Conservation (phyloP, 164 flowering plant genomes). For the Vitis labrusca region DNA sequence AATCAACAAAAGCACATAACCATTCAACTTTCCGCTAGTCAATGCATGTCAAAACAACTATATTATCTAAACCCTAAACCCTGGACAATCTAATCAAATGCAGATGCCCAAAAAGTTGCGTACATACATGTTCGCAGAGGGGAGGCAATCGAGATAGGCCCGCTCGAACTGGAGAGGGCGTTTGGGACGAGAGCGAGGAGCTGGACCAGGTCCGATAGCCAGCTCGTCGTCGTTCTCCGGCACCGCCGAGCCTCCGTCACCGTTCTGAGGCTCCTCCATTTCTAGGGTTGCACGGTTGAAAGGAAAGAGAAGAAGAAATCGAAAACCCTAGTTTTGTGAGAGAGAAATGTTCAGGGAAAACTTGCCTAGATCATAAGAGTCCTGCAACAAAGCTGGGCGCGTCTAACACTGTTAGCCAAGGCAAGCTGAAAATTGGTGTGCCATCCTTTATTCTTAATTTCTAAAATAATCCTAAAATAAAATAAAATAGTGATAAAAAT, state of each 20-base stretch:
- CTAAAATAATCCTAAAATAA: too few relatives aligned
- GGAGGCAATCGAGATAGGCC: constrained; percentile 84
- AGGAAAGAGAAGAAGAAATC: too few relatives aligned
- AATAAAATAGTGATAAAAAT: too few relatives aligned
- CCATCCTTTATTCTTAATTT: too few relatives aligned
- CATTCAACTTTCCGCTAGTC: too few relatives aligned
- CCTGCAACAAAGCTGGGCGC: too few relatives aligned
- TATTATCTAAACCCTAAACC: constrained; percentile 1
- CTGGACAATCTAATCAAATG: background rate
- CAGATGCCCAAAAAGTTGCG: background rate
- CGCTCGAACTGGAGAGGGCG: constrained; percentile 98
- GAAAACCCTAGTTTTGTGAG: too few relatives aligned
- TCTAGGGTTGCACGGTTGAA: background rate
- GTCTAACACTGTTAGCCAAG: too few relatives aligned
- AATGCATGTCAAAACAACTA: background rate
- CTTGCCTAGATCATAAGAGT: too few relatives aligned
- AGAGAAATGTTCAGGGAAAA: too few relatives aligned
- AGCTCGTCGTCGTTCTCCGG: constrained; percentile 49
- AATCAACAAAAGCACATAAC: background rate
- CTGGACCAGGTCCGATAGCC: constrained; percentile 79
- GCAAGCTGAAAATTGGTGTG: too few relatives aligned
- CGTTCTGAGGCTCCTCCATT: constrained; percentile 33
- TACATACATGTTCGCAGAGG: constrained; percentile 85
- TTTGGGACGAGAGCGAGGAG: constrained; percentile 61
- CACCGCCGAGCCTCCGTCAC: constrained; percentile 12